phyloP scores from a whole-genome alignment of 208 protist species.

The Leishmania lainsoni region DNA sequence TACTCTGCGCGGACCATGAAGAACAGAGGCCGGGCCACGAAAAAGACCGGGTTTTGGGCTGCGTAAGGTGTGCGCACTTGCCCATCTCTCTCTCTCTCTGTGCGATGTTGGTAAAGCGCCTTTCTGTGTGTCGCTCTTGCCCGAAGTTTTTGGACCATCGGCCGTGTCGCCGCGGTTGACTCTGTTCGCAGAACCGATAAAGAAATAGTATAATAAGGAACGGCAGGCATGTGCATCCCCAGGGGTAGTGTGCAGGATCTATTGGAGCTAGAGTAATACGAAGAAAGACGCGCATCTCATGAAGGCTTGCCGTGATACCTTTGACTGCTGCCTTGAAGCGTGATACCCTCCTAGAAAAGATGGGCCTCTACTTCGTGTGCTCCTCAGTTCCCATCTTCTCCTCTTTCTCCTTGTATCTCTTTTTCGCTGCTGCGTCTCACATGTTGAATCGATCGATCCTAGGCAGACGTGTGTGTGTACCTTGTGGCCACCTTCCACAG shows the following conservation, averaged over 20 bases:
- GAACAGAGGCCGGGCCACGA: slow-evolving; percentile 72
- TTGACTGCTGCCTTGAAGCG: background rate
- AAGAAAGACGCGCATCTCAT: background rate
- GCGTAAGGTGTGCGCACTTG: slow-evolving; percentile 36
- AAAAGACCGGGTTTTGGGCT: slow-evolving; percentile 87
- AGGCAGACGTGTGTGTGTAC: background rate
- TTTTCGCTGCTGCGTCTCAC: background rate
- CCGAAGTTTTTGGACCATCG: background rate
- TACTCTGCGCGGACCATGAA: slow-evolving; percentile 81
- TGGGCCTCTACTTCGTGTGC: background rate
- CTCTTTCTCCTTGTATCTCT: background rate
- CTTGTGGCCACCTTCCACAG: background rate
- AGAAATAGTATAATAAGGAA: background rate
- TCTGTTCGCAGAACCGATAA: background rate
- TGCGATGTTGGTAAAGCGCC: background rate
- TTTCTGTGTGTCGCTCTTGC: background rate
- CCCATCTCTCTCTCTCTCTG: background rate
- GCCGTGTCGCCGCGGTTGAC: background rate
- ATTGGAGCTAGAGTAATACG: background rate
- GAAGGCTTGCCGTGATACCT: background rate
- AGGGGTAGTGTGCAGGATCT: background rate
- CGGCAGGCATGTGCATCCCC: background rate
- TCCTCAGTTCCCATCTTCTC: background rate
- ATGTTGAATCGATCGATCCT: background rate
- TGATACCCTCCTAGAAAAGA: background rate